Base-by-base conservation (phyloP, 768 basidiomycete genomes). In the Mycena sanguinolenta region DNA sequence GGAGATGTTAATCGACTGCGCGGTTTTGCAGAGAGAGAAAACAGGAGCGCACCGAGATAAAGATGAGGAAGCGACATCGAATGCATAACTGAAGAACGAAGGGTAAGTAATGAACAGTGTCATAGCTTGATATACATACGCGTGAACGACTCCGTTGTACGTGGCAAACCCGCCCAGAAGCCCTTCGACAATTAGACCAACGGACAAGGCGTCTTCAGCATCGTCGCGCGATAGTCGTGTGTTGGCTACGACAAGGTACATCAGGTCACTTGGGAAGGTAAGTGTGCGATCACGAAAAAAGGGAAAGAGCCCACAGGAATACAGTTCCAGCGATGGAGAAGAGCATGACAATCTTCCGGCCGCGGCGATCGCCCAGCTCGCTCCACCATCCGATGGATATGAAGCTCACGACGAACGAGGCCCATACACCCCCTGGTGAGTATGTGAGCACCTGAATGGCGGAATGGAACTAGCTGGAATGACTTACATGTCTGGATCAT, bases 371-470 rank as follows among this genome's bases (percentile, higher is more conserved):
- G 25, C 49, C 49, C 9, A 50, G 25, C 12, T n/a, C 49, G 25
- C 49, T 50, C 49, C 49, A 50, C 61, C 61, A 67, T 44, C 70
- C 70, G 23, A 67, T 34, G 10, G 70, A 63, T 2, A 67, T 7
- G 49, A 72, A 72, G 62, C 70, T 72, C 13, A 72, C 70, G 19
- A 72, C n/a, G 42, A 72, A 72, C 0, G 61, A 62, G 21, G 65
- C 66, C 32, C 53, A 72, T 28, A 58, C 39, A 1, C 55, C 21
- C 65, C 64, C 70, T 71, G 42, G 60, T 36, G 1, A 17, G 3
- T 34, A 34, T 34, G 10, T 10, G 19, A 53, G 3, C 2, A 8
- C 9, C 28, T 0, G 30, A 25, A 16, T 44, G 17, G 19, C 23
- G 17, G 4, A 4, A 50, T 28, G 32, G 6, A 10, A 25, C 17